Conservation (phyloP, 1,284 basidiomycete species). For the Heimioporus punctisporus region DNA sequence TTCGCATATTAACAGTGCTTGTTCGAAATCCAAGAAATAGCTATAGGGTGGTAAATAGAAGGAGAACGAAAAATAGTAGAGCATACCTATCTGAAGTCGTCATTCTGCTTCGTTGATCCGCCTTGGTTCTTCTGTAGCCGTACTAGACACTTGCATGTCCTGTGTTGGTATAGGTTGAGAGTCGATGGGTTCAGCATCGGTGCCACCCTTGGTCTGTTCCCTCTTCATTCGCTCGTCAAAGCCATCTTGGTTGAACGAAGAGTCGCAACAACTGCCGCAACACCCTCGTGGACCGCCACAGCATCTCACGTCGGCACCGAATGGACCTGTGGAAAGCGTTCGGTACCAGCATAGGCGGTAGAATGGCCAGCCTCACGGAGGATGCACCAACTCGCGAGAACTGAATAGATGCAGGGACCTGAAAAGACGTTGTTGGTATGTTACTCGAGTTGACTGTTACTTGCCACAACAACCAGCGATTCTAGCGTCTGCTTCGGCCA, state of each 20-base stretch:
- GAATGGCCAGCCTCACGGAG: slow-evolving; percentile 21
- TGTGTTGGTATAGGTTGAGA: slow-evolving; percentile 26
- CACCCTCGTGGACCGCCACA: slow-evolving; percentile 32
- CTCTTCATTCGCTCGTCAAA: slow-evolving; percentile 32
- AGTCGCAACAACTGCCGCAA: slow-evolving; percentile 28
- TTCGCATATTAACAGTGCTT: too few relatives aligned
- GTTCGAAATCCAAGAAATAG: too few relatives aligned
- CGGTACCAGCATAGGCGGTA: background rate
- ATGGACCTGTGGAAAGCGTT: slow-evolving; percentile 20
- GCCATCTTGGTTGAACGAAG: slow-evolving; percentile 30
- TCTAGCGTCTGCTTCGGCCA: slow-evolving; percentile 15
- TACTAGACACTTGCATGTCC: slow-evolving; percentile 23
- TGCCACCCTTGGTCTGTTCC: slow-evolving; percentile 17
- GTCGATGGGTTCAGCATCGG: slow-evolving; percentile 8
- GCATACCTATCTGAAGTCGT: too few relatives aligned
- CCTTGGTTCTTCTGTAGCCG: slow-evolving; percentile 4
- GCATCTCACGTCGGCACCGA: slow-evolving; percentile 21
- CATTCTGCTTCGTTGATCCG: background rate
- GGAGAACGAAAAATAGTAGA: too few relatives aligned
- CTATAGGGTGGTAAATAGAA: too few relatives aligned
- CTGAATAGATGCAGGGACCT: slow-evolving; percentile 18
- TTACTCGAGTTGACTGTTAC: slow-evolving; percentile 1
- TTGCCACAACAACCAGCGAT: slow-evolving; percentile 25
- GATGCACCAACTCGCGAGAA: slow-evolving; percentile 27
- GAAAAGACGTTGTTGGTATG: background rate